phyloP scores from a whole-genome alignment of 257 asterid genomes.

The Nicotiana noctiflora region DNA sequence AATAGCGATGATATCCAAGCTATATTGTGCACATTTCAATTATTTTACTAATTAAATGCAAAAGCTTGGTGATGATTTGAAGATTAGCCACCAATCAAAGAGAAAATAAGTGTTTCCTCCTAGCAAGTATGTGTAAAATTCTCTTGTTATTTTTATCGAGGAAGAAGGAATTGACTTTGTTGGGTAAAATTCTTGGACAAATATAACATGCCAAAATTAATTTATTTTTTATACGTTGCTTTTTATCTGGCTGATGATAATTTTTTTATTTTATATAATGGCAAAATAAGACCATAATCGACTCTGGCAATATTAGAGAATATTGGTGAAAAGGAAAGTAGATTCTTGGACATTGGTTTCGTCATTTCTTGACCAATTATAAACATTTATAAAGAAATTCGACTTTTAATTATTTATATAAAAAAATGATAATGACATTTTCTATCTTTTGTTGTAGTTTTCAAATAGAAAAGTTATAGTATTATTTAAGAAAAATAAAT shows the following conservation, averaged over 20 bases:
- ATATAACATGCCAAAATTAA: neutral
- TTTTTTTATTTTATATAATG: neutral
- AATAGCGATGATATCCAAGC: no score
- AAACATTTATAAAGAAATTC: neutral
- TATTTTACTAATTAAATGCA: neutral
- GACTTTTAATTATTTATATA: neutral
- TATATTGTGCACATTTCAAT: no score
- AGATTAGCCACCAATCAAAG: neutral
- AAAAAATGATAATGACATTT: neutral
- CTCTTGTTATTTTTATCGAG: neutral
- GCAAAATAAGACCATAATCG: neutral
- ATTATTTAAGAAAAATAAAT: neutral
- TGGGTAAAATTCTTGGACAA: neutral
- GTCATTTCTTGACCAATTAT: neutral
- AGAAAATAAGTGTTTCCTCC: neutral
- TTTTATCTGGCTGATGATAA: neutral
- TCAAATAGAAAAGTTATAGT: neutral
- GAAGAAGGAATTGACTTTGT: neutral
- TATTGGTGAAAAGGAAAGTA: neutral
- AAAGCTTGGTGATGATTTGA: neutral
- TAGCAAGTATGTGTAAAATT: neutral
- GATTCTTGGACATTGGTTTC: neutral
- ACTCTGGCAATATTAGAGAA: neutral
- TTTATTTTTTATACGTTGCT: neutral
- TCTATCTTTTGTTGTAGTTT: neutral